Percentiles rank a stretch among this genome's conserved stretches.
These are phyloP conservation scores for Solanum raphanifolium DNA, from an alignment of 257 asterid species.

Conservation along the genomic window DNA sequence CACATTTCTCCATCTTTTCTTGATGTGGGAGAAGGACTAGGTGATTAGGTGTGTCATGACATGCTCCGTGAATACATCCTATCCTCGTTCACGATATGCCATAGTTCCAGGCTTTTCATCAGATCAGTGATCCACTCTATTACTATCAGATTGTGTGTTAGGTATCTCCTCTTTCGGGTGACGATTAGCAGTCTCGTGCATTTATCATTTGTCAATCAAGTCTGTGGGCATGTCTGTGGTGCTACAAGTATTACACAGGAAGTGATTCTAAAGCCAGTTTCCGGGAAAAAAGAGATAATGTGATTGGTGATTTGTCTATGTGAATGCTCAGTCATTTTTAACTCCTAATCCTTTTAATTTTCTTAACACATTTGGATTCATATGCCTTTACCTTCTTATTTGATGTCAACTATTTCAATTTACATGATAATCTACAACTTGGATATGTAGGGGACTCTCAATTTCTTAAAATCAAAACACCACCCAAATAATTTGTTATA, in stretches of 20 bases:
- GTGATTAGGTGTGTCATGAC: background rate
- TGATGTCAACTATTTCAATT: background rate
- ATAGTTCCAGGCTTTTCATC: background rate
- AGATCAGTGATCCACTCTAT: background rate
- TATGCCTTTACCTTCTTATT: background rate
- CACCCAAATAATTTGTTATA: background rate
- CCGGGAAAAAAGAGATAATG: background rate
- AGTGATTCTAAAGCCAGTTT: background rate
- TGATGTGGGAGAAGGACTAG: background rate
- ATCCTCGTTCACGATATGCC: background rate
- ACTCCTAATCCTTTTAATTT: background rate
- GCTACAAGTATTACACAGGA: background rate
- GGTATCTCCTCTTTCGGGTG: background rate
- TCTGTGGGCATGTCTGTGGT: background rate
- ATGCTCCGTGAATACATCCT: background rate
- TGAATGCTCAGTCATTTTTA: background rate
- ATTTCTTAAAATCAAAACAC: background rate
- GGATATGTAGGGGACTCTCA: background rate
- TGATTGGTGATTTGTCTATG: background rate
- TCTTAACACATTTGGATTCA: background rate
- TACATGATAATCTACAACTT: background rate
- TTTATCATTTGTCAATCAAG: background rate
- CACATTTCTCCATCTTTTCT: background rate
- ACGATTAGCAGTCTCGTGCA: background rate
- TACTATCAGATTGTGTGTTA: background rate